A percentile compares a stretch with the other conserved stretches of the same genome.
Conservation (phyloP, 2,329 filamentous ascomycete genomes). For the Microdochium bolleyi region DNA sequence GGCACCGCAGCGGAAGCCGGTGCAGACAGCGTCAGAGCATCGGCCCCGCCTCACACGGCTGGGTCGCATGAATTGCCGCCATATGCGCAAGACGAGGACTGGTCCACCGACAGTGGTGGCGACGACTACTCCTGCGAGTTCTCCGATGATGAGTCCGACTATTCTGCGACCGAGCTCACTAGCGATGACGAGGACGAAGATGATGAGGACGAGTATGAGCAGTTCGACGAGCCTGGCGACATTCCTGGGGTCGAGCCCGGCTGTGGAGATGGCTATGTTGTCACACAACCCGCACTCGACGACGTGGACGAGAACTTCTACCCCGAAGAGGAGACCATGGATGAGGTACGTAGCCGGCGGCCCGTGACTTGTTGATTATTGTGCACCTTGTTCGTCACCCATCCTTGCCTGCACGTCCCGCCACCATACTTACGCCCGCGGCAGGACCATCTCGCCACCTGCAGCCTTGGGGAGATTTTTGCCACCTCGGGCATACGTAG, state of each 20-base stretch:
- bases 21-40: conserved; percentile 15
- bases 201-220: conserved; percentile 45
- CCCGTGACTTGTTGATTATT: conserved; percentile 1
- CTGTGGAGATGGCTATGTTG: conserved; percentile 67
- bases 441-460: conserved; percentile 71
- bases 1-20: conserved; percentile 3
- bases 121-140: conserved; percentile 54
- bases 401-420: conserved; percentile 11
- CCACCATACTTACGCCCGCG: conserved; percentile 30
- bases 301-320: conserved; percentile 81
- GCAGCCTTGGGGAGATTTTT: conserved; percentile 74
- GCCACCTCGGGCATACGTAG: conserved; percentile 85
- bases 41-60: background rate
- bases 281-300: conserved; percentile 88
- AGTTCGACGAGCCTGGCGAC: conserved; percentile 60
- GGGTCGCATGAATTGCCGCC: background rate
- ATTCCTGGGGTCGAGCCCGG: conserved; percentile 70
- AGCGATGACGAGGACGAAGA: conserved; percentile 45
- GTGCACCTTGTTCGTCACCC: background rate
- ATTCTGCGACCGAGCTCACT: conserved; percentile 29
- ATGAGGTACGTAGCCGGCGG: conserved; percentile 34
- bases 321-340: conserved; percentile 59
- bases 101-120: conserved; percentile 29
- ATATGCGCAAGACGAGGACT: conserved; percentile 4
- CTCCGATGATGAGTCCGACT: conserved; percentile 47